Base-by-base conservation (phyloP, 306 rosid genomes). In the Acacia acuminata region DNA sequence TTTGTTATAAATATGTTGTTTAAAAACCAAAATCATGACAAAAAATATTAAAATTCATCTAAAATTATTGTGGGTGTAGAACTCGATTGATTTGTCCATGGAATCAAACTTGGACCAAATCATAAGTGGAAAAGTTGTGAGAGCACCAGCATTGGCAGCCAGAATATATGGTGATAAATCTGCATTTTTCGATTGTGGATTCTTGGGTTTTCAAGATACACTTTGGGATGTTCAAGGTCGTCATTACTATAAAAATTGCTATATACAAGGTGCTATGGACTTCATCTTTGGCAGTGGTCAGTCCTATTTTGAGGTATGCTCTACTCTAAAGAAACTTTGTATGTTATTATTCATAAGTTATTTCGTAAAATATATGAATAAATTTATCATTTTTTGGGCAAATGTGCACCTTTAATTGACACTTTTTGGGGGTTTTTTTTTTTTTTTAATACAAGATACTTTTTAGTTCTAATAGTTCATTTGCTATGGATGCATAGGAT, bases 241-340 rank as follows among this genome's bases (percentile, higher is more conserved):
- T 15, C 93, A 88, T 77, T 84, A 80, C 82, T 90, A 74, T 36
- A 32, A 80, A 16, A 25, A 72, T 5, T 86, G 90, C 71, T 14
- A 27, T 36, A 75, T 90, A 13, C 73, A 84, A 79, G 93, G 91
- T 8, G 88, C 87, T 9, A 25, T 86, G 5, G 91, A 90, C 58
- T 86, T 90, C 48, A 88, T 90, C 8, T 90, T 83, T 68, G 91
- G 93, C 14, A 19, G 0, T 32, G 91, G 88, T 16, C 90, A 86
- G 10, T 86, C 93, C 24, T 51, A 60, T n/a, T 90, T 70, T 16
- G 67, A 75, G 84, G 86, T 85, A 82, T 51, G 16, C 58, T 17
- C 58, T 51, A 17, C 58, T 17, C 10, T 51, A 51, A 51, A 51
- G 20, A 2, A 51, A 51, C 58, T 3, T 51, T 51, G 2, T 50